Percentiles rank a stretch among this genome's conserved stretches.
These are phyloP conservation scores for Teratosphaeria viscida DNA, from an alignment of 2,329 filamentous ascomycete species.

Conservation along the genomic window DNA sequence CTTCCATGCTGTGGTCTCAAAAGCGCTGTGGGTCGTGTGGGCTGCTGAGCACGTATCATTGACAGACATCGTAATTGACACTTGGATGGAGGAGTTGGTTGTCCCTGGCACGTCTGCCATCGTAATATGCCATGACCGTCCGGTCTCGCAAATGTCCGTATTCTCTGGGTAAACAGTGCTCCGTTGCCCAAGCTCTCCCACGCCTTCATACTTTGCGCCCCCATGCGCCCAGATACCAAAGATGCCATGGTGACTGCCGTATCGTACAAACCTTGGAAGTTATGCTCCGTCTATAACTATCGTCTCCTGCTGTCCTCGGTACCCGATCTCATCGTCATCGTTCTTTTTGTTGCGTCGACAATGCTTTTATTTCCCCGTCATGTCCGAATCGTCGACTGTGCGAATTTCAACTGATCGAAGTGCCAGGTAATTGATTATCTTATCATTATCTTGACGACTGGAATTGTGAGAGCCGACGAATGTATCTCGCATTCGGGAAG, in stretches of 20 bases:
- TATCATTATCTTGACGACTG: no score
- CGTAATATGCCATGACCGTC: neutral
- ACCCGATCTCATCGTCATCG: neutral
- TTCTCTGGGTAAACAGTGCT: constrained; percentile 25
- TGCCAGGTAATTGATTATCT: no score
- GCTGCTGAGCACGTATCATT: constrained; percentile 2
- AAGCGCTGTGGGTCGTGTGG: constrained; percentile 2
- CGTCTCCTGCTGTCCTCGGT: neutral
- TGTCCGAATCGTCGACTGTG: neutral
- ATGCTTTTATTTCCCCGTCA: neutral
- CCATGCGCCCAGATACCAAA: constrained; percentile 3
- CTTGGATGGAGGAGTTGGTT: neutral
- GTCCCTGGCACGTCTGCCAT: neutral
- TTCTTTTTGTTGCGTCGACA: neutral
- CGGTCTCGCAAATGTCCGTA: constrained; percentile 7
- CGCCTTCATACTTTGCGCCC: constrained; percentile 14
- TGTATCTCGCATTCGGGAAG: neutral
- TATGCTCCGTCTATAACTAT: neutral
- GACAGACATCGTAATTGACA: constrained; percentile 12
- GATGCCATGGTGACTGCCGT: neutral
- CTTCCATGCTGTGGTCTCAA: neutral
- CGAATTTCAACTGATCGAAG: no score
- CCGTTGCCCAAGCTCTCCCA: constrained; percentile 26
- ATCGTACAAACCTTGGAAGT: neutral
- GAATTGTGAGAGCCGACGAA: no score